phyloP scores from a whole-genome alignment of 1,139 yeast species.

The Saccharomyces uvarum region DNA sequence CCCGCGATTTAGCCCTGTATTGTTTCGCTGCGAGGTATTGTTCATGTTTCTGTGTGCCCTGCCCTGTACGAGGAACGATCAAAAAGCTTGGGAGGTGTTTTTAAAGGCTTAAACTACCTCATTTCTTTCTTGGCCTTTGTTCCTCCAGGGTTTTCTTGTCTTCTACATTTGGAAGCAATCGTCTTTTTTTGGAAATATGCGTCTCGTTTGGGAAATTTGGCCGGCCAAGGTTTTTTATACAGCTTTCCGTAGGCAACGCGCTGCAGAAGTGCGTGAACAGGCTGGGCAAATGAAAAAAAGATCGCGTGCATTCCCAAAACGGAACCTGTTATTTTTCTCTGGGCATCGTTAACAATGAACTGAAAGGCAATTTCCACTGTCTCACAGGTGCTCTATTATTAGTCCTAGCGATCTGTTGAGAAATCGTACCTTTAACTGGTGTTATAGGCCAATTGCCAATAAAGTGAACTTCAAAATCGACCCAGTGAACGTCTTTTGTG shows the following conservation, averaged over 20 bases:
- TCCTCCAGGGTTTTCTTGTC: background rate
- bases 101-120: background rate
- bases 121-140: background rate
- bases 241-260: background rate
- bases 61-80: background rate
- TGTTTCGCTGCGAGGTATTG: background rate
- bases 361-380: background rate
- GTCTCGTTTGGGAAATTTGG: background rate
- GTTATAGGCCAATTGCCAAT: background rate
- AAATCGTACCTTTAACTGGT: background rate
- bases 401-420: background rate
- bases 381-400: background rate
- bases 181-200: background rate
- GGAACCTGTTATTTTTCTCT: background rate
- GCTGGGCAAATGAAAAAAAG: background rate
- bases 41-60: background rate
- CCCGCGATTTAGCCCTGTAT: background rate
- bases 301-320: background rate
- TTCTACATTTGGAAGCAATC: background rate
- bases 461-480: background rate
- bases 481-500: background rate
- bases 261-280: background rate
- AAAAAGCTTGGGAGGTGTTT: background rate
- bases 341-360: background rate
- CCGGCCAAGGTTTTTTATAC: background rate